These are phyloP conservation scores for Umbelopsis sp. DNA, from an alignment of 192 early-diverging fungal species.

Conservation along the genomic window DNA sequence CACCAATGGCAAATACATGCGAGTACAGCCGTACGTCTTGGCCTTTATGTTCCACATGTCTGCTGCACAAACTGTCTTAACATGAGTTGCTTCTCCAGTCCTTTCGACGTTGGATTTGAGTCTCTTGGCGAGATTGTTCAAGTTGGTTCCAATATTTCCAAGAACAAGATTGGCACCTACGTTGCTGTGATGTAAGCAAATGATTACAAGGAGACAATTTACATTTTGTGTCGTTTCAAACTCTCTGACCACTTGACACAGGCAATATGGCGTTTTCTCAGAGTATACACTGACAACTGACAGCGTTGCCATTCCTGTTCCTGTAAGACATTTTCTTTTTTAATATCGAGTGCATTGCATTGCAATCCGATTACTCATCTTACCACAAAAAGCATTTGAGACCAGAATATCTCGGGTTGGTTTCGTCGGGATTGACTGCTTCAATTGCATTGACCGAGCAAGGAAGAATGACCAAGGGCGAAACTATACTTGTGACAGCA, in stretches of 20 bases:
- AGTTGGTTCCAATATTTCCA: constrained; percentile 39
- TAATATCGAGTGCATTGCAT: neutral
- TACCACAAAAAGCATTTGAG: neutral
- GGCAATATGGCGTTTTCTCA: constrained; percentile 54
- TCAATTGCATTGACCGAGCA: constrained; percentile 52
- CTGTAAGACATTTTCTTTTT: constrained; percentile 21
- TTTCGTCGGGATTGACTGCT: constrained; percentile 59
- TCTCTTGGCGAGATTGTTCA: constrained; percentile 56
- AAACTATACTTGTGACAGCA: constrained; percentile 62
- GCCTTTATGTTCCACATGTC: neutral
- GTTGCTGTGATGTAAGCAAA: constrained; percentile 33
- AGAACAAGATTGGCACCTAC: constrained; percentile 34
- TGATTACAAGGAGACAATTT: neutral
- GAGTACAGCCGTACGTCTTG: constrained; percentile 50
- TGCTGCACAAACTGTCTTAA: neutral
- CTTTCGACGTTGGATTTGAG: constrained; percentile 64
- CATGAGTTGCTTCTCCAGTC: constrained; percentile 32
- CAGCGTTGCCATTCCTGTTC: constrained; percentile 37
- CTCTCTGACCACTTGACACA: constrained; percentile 8
- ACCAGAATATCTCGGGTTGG: constrained; percentile 46
- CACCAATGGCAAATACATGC: constrained; percentile 57
- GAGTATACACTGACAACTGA: constrained; percentile 47
- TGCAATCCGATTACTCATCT: neutral
- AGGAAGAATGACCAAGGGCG: constrained; percentile 49
- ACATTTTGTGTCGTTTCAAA: neutral